These are phyloP conservation scores for Cutaneotrichosporon cyanovorans DNA, from an alignment of 1,284 basidiomycete species.

Conservation along the genomic window DNA sequence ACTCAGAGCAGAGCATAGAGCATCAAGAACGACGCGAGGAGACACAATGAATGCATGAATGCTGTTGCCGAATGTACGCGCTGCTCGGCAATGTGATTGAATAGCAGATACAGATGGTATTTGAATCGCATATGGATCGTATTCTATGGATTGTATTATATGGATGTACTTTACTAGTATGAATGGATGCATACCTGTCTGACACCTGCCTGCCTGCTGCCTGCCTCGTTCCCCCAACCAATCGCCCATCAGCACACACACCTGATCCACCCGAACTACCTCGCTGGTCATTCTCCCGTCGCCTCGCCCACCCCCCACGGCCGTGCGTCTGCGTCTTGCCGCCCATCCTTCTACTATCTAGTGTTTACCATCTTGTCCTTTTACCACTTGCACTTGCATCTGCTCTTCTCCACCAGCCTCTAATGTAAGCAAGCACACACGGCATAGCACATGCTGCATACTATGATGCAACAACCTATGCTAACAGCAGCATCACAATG, in stretches of 20 bases:
- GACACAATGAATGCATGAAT: too few species aligned
- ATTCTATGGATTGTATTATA: too few species aligned
- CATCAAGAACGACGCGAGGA: too few species aligned
- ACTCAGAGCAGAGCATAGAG: too few species aligned
- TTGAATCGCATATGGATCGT: too few species aligned
- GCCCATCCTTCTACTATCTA: background rate
- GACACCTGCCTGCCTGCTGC: too few species aligned
- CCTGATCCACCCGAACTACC: background rate
- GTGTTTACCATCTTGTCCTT: background rate
- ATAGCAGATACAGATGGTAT: too few species aligned
- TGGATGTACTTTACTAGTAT: too few species aligned
- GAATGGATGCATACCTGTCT: too few species aligned
- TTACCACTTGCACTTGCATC: background rate
- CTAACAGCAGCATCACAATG: constrained; percentile 48
- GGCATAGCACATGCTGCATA: background rate
- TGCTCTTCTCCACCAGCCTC: background rate
- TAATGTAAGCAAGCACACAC: background rate
- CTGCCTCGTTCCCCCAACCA: background rate
- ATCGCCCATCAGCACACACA: background rate
- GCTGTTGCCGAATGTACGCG: too few species aligned
- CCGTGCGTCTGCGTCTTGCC: background rate
- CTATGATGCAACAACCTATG: background rate
- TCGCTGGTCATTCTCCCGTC: background rate
- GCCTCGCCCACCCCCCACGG: too few species aligned
- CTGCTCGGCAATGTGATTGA: too few species aligned